phyloP scores from a whole-genome alignment of 495 filamentous ascomycete genomes.

The Talaromyces wortmannii region DNA sequence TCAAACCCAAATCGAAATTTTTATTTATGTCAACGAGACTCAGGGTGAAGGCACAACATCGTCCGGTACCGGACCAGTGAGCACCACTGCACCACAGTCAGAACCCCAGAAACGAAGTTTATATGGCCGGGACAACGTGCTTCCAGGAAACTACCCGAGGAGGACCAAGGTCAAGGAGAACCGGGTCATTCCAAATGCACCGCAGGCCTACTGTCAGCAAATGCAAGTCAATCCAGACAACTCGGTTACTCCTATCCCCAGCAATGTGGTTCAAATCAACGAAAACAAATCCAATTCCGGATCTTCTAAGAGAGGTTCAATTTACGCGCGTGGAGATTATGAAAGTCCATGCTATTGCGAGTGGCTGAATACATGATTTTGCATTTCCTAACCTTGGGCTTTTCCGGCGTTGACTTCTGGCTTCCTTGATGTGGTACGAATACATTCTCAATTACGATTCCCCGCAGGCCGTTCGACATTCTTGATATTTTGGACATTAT shows the following conservation, averaged over 20 bases:
- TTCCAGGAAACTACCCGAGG: conserved; percentile 50
- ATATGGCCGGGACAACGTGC: conserved; percentile 10
- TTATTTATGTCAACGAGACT: conserved; percentile 66
- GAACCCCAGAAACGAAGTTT: conserved; percentile 4
- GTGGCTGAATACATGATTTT: conserved; percentile 16
- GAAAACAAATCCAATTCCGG: neutral
- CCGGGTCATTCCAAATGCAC: conserved; percentile 38
- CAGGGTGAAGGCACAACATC: conserved; percentile 15
- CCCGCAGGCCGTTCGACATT: neutral
- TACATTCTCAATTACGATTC: conserved; percentile 5
- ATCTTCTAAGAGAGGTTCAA: neutral
- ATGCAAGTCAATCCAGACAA: conserved; percentile 54
- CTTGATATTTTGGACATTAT: neutral
- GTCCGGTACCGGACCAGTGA: conserved; percentile 11
- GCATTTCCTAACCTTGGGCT: neutral
- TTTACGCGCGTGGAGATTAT: conserved; percentile 6
- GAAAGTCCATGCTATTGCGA: conserved; percentile 37
- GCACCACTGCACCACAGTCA: neutral
- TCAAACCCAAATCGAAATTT: conserved; percentile 69
- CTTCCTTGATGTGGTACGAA: neutral
- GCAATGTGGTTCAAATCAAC: neutral
- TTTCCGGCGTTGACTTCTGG: neutral
- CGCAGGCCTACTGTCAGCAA: conserved; percentile 61
- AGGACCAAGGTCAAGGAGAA: conserved; percentile 78
- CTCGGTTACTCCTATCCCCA: conserved; percentile 14